Base-by-base conservation (phyloP, 1,139 yeast genomes). In the Yamadazyma spencermartinsiae region DNA sequence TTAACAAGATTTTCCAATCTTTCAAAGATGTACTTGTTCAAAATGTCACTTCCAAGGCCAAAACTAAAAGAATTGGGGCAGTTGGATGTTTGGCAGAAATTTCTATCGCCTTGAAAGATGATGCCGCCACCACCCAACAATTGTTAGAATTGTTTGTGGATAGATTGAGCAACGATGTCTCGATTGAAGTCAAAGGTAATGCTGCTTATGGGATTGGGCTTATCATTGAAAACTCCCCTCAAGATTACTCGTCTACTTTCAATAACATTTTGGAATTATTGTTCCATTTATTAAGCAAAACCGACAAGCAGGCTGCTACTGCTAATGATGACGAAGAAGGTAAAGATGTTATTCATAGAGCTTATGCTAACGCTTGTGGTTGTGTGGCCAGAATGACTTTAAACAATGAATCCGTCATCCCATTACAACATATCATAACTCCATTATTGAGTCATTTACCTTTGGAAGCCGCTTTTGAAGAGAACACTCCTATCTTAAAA, bases 121-220 rank as follows among this genome's bases (percentile, higher is more conserved):
- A 78, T 46, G 81, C 87, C 54, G 86, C 86, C 44, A 82, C 71
- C 65, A 68, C 83, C 36, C 78, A 79, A 48, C 87, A 85, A 51
- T 72, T 92, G 54, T 68, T 89, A 54, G 79, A 82, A 57, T 71
- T 83, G 18, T 82, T 92, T 56, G 71, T 77, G 40, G 76, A 78
- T 44, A 82, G 86, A 52, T 74, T 92, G 47, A 71, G 82, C 44
- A 74, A 76, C 48, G 98, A 92, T 63, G 77, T 81, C 54, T 84
- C 94, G 19, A 74, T 86, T 50, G 96, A 89, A 59, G 98, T 89
- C 41, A 84, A 92, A 67, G 92, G 96, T 52, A 87, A 89, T 55
- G 94, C 98, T 40, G 97, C 98, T 13, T 92, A 88, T 58, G 98
- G 98, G 72, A 79, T 87, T 50, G 99, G 98, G 50, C 68, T 89